Evolutionary conservation across 306 rosid genomes (phyloP).

Genomic region (Canavalia gladiata): DNA sequence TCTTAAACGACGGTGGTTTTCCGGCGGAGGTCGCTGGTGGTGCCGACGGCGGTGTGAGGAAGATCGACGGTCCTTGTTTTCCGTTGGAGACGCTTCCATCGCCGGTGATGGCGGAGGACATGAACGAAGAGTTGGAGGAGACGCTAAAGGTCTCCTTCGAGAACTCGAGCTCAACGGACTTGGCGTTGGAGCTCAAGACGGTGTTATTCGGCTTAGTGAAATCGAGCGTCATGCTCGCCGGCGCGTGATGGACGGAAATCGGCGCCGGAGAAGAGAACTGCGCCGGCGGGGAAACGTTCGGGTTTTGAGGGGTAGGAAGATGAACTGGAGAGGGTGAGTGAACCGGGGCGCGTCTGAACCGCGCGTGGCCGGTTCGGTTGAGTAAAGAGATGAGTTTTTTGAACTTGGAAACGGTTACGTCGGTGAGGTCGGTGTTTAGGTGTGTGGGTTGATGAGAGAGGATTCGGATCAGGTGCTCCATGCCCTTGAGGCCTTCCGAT

Average conservation of each 20-base stretch:
- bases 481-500: slow-evolving; percentile 80
- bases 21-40: slow-evolving; percentile 62
- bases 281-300: slow-evolving; percentile 41
- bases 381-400: slow-evolving; percentile 73
- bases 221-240: slow-evolving; percentile 71
- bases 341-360: slow-evolving; percentile 87
- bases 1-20: slow-evolving; percentile 74
- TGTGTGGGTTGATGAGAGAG: slow-evolving; percentile 66
- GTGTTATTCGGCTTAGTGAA: slow-evolving; percentile 70
- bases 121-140: slow-evolving; percentile 83
- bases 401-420: slow-evolving; percentile 79
- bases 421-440: slow-evolving; percentile 70
- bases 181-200: slow-evolving; percentile 57
- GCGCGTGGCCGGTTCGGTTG: slow-evolving; percentile 91
- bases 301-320: slow-evolving; percentile 20
- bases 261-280: slow-evolving; percentile 51
- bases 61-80: slow-evolving; percentile 68
- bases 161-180: slow-evolving; percentile 69
- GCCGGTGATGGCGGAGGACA: slow-evolving; percentile 93
- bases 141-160: slow-evolving; percentile 81
- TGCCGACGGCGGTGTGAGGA: slow-evolving; percentile 49
- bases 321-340: background rate
- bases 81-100: slow-evolving; percentile 94
- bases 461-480: slow-evolving; percentile 77
- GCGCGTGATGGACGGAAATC: slow-evolving; percentile 45